Base-by-base conservation (phyloP, 352 stramenopile genomes). In the Globisporangium lucens region DNA sequence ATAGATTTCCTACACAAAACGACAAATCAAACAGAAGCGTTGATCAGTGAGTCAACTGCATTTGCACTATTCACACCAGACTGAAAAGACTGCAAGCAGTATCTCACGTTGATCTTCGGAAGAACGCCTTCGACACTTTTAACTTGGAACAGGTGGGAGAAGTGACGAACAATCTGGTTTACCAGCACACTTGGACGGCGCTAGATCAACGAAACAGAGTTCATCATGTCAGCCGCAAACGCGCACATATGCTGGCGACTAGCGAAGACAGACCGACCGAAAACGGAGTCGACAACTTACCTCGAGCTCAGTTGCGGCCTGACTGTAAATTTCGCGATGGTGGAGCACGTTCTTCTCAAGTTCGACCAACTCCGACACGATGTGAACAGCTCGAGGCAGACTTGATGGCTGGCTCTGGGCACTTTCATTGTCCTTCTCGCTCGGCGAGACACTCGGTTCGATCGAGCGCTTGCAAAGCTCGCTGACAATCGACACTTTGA, bases 91-190 rank as follows among this genome's bases (percentile, higher is more conserved):
- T 8, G 53, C 12, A 6, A 47, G 4, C n/a, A 15, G 41, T 49
- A 52, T 59, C 77, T 61, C 67, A 93, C 86, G 57, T 97, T 97
- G 57, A 97, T 95, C 65, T 96, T 97, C 3, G 90, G 90, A n/a
- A 97, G 78, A 33, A 97, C 84, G 1, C 89, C 90, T 62, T 97
- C 89, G 15, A 97, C 74, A 36, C 73, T 85, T 56, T 88, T 91
- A 20, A 97, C 79, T 52, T 91, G 75, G 74, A 97, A 97, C 7
- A 97, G 73, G 51, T 96, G 85, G 29, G 80, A 89, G 63, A 97
- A 96, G 36, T 97, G 89, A 35, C 80, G 78, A 9, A 97, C 87
- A 29, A 96, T 94, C 55, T 93, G 83, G 63, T 97, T 93, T 22
- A 96, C 79, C 20, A 97, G 66, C 13, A 95, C 75, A 27, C 85